Evolutionary conservation across 2,329 filamentous ascomycete species (phyloP).

Genomic region (Colletotrichum noveboracense): DNA sequence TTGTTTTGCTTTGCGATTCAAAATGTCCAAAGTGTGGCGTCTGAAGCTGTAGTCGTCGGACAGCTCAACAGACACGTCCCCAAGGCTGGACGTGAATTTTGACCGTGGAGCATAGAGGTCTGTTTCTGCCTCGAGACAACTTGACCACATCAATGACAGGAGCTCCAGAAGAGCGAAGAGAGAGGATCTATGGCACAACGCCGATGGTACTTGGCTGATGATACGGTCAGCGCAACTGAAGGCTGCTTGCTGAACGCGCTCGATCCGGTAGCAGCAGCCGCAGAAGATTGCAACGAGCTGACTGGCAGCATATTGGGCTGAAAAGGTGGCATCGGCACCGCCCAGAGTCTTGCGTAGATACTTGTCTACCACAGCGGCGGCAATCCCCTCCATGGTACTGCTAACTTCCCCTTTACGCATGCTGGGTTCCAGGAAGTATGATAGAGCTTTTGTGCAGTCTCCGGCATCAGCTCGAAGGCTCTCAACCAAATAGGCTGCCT

Average conservation of each 20-base stretch:
- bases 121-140: constrained; percentile 91
- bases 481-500: constrained; percentile 88
- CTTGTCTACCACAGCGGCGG: constrained; percentile 73
- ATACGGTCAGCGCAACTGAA: constrained; percentile 84
- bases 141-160: constrained; percentile 91
- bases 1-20: constrained; percentile 76
- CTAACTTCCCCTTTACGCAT: constrained; percentile 70
- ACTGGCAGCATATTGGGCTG: constrained; percentile 87
- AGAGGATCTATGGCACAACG: constrained; percentile 86
- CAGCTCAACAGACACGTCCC: constrained; percentile 83
- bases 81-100: constrained; percentile 77
- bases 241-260: constrained; percentile 88
- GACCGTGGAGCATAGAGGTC: constrained; percentile 91
- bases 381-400: constrained; percentile 68
- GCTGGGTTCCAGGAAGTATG: constrained; percentile 94
- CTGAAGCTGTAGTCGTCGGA: constrained; percentile 91
- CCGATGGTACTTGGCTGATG: constrained; percentile 83
- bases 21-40: constrained; percentile 75
- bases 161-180: constrained; percentile 93
- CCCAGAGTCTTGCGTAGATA: constrained; percentile 80
- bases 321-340: constrained; percentile 77
- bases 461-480: constrained; percentile 85
- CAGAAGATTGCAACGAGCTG: constrained; percentile 88
- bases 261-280: constrained; percentile 91
- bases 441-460: constrained; percentile 87